phyloP scores from a whole-genome alignment of 257 asterid species.

The Gentiana macrophylla region DNA sequence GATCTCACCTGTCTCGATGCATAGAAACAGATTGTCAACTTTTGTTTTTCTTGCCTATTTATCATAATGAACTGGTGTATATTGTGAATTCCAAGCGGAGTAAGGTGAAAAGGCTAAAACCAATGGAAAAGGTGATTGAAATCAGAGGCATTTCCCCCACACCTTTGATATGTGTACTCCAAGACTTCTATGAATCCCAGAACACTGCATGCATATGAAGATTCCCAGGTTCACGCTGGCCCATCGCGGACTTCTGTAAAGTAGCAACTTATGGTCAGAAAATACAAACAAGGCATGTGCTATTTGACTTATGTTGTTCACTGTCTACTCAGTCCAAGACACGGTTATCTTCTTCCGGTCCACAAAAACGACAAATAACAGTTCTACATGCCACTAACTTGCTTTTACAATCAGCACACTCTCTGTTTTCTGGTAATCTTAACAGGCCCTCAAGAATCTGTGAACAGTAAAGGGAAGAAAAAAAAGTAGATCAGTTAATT shows the following conservation, averaged over 20 bases:
- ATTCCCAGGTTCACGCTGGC: conserved; percentile 39
- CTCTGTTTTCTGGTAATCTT: conserved; percentile 30
- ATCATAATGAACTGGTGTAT: too few relatives aligned
- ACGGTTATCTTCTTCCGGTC: not conserved
- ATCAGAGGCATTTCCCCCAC: not conserved
- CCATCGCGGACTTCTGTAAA: conserved; percentile 38
- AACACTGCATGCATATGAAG: conserved; percentile 37
- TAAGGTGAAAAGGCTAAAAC: not conserved
- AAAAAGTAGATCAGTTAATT: not conserved
- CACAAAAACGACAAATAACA: not conserved
- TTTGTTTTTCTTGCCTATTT: too few relatives aligned
- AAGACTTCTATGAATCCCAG: conserved; percentile 35
- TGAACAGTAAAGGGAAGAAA: not conserved
- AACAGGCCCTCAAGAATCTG: conserved; percentile 33
- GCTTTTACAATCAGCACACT: conserved; percentile 37
- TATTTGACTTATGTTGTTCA: not conserved
- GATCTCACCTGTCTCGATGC: conserved; percentile 28
- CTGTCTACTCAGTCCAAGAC: not conserved
- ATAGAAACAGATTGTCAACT: too few relatives aligned
- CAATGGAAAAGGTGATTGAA: not conserved
- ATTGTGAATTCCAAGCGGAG: too few relatives aligned
- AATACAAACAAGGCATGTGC: not conserved
- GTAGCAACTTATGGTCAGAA: conserved; percentile 1
- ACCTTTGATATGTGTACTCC: conserved; percentile 45
- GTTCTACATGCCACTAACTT: conserved; percentile 11